Evolutionary conservation across 2,329 filamentous ascomycete species (phyloP).

Genomic region (Exophiala dermatitidis): DNA sequence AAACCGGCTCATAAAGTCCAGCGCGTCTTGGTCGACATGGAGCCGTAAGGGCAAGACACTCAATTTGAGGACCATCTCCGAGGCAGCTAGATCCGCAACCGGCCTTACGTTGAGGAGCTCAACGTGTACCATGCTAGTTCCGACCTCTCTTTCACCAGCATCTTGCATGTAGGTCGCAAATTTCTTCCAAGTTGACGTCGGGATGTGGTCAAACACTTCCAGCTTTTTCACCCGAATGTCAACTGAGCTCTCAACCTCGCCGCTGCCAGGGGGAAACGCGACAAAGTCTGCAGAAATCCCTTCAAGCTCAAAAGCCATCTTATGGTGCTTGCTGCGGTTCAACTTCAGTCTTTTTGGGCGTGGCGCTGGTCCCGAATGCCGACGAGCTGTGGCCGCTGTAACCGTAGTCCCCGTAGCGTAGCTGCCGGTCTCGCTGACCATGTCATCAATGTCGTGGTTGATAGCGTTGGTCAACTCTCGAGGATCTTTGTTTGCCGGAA

Average conservation of each 20-base stretch:
- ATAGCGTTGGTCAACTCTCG: conserved; percentile 74
- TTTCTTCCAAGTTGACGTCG: conserved; percentile 95
- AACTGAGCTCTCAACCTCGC: conserved; percentile 79
- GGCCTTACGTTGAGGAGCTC: conserved; percentile 85
- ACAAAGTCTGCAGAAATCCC: conserved; percentile 78
- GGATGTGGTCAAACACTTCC: conserved; percentile 88
- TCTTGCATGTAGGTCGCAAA: conserved; percentile 92
- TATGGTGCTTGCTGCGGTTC: conserved; percentile 79
- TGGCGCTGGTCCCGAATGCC: conserved; percentile 26
- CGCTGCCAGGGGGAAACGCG: conserved; percentile 65
- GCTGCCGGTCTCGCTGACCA: conserved; percentile 81
- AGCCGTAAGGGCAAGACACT: conserved; percentile 76
- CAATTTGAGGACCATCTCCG: conserved; percentile 76
- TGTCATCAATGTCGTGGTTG: conserved; percentile 80
- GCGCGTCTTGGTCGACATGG: conserved; percentile 93
- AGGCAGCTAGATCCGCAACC: conserved; percentile 72
- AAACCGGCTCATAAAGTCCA: conserved; percentile 95
- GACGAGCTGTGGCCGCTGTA: conserved; percentile 33
- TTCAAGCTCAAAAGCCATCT: conserved; percentile 88
- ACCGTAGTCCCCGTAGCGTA: conserved; percentile 64
- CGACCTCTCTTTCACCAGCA: conserved; percentile 76
- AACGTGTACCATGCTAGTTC: conserved; percentile 81
- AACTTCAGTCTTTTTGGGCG: conserved; percentile 61
- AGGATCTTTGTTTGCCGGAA: conserved; percentile 78
- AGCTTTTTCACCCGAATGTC: conserved; percentile 76